phyloP scores from a whole-genome alignment of 495 filamentous ascomycete genomes.

The Lophium mytilinum region DNA sequence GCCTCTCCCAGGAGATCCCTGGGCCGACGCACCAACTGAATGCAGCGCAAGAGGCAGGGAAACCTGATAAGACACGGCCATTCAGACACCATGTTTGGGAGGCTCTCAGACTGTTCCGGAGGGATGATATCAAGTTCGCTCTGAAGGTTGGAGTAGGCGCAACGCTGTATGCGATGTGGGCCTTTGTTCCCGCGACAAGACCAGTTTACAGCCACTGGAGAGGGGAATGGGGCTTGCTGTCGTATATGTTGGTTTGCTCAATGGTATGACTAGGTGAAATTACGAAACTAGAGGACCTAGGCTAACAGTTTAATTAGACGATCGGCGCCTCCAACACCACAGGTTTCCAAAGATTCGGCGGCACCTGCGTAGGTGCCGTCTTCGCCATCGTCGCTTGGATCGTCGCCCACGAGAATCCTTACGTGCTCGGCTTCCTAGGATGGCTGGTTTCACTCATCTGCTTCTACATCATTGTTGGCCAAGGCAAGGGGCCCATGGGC shows the following conservation, averaged over 20 bases:
- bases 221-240: conserved; percentile 92
- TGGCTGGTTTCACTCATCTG: conserved; percentile 73
- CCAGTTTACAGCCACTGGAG: conserved; percentile 82
- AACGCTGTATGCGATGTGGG: conserved; percentile 73
- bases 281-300: neutral
- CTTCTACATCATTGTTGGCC: conserved; percentile 80
- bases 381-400: conserved; percentile 73
- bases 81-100: conserved; percentile 51
- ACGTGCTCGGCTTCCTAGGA: conserved; percentile 65
- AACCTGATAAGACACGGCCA: conserved; percentile 16
- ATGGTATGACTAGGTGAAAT: conserved; percentile 45
- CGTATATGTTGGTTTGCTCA: conserved; percentile 95
- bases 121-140: conserved; percentile 69
- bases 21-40: conserved; percentile 13
- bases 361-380: conserved; percentile 72
- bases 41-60: conserved; percentile 16
- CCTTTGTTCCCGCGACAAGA: conserved; percentile 70
- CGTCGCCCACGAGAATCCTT: conserved; percentile 60
- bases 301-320: conserved; percentile 37
- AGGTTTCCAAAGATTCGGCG: conserved; percentile 75
- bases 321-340: conserved; percentile 93
- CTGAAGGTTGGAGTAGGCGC: conserved; percentile 90
- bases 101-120: conserved; percentile 48
- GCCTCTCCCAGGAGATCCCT: conserved; percentile 20
- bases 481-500: conserved; percentile 80